Conservation (phyloP, 257 asterid species). For the Linderniella brevidens region DNA sequence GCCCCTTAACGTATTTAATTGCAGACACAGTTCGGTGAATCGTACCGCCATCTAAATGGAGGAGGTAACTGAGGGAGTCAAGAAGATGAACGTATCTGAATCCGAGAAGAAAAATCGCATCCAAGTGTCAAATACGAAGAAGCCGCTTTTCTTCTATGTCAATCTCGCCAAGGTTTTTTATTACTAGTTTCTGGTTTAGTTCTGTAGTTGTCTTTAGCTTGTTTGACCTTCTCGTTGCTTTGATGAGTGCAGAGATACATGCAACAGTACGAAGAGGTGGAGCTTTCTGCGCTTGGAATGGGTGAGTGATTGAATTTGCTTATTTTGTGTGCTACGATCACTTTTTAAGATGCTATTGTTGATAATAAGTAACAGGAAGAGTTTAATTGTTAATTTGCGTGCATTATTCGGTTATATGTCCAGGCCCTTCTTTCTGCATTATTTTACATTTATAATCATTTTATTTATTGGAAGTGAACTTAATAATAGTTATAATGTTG, state of each 20-base stretch:
- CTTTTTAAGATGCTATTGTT: no score
- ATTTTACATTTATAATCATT: no score
- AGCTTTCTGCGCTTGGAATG: conserved; percentile 8
- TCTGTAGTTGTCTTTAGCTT: neutral
- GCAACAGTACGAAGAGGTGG: conserved; percentile 6
- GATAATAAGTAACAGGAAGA: no score
- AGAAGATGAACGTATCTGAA: conserved; percentile 31
- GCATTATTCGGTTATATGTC: no score
- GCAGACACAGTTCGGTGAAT: no score
- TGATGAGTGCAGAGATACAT: conserved; percentile 1
- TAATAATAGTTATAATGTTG: no score
- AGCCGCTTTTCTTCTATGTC: conserved; percentile 72
- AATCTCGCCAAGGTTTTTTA: conserved; percentile 55
- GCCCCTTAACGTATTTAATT: no score
- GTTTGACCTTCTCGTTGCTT: neutral
- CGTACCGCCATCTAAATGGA: no score
- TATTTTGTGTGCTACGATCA: neutral
- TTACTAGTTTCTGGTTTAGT: conserved; percentile 1
- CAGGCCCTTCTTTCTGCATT: no score
- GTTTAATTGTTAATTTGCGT: no score
- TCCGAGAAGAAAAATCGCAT: conserved; percentile 55
- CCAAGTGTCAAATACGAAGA: conserved; percentile 69
- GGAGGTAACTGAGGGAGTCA: conserved; percentile 41
- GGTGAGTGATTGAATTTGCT: neutral
- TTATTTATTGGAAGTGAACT: no score